These are phyloP conservation scores for Oryza rufipogon DNA, from an alignment of 176 grass and related monocot genomes.

Conservation along the genomic window DNA sequence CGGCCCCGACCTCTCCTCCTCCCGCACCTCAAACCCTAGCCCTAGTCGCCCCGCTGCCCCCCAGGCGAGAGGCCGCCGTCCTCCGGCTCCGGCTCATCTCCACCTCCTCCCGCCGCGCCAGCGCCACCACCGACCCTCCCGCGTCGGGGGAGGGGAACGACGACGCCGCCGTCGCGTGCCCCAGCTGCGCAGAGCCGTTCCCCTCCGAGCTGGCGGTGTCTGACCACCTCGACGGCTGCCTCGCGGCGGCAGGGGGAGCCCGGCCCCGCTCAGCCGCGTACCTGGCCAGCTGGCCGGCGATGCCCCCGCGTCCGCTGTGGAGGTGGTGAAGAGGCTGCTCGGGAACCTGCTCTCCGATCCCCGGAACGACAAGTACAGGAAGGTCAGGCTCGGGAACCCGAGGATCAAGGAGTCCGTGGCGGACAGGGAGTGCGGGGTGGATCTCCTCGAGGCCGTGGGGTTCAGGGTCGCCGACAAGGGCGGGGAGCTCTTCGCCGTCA, in stretches of 20 bases:
- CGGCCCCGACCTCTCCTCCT: constrained; percentile 9
- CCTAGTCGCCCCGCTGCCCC: constrained; percentile 35
- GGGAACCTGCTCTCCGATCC: constrained; percentile 71
- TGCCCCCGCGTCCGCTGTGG: constrained; percentile 47
- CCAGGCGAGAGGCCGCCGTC: constrained; percentile 16
- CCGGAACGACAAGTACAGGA: constrained; percentile 69
- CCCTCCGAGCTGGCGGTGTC: constrained; percentile 59
- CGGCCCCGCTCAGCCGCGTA: constrained; percentile 52
- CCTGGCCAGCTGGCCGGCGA: constrained; percentile 40
- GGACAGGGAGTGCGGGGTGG: constrained; percentile 64
- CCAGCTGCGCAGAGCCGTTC: constrained; percentile 64
- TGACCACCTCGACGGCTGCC: constrained; percentile 74
- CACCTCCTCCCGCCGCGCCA: constrained; percentile 30
- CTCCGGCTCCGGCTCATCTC: constrained; percentile 49
- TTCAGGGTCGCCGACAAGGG: constrained; percentile 63
- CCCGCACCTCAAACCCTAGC: constrained; percentile 50
- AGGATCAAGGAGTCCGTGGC: constrained; percentile 86
- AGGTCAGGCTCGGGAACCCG: constrained; percentile 80
- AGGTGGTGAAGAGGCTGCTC: constrained; percentile 71
- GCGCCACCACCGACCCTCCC: neutral
- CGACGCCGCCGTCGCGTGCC: constrained; percentile 49
- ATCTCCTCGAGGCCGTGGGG: constrained; percentile 80
- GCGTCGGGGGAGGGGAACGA: neutral
- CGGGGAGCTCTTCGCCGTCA: constrained; percentile 85
- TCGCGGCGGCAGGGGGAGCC: constrained; percentile 47